Percentiles rank a stretch among this genome's conserved stretches.
These are phyloP conservation scores for Myxozyma melibiosi DNA, from an alignment of 805 yeast species.

Conservation along the genomic window DNA sequence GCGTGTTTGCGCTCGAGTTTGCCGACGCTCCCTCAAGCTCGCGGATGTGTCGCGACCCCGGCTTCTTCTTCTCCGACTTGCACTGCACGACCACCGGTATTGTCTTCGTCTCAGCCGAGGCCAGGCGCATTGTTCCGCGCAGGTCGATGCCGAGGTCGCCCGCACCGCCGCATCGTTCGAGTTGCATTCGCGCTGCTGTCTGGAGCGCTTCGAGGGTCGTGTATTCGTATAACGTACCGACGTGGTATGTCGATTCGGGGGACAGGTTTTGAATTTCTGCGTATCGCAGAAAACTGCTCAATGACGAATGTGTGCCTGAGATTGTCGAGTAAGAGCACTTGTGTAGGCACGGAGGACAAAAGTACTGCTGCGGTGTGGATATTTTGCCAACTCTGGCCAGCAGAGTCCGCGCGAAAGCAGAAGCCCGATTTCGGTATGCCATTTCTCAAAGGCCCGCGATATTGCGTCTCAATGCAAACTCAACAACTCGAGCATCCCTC, in stretches of 20 bases:
- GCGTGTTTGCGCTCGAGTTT: conserved; percentile 8
- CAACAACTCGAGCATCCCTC: too few relatives aligned
- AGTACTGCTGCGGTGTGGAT: too few relatives aligned
- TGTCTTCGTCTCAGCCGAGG: background rate
- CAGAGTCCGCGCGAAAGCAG: too few relatives aligned
- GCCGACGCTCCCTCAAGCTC: conserved; percentile 34
- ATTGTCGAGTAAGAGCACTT: background rate
- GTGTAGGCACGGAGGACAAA: background rate
- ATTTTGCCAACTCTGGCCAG: too few relatives aligned
- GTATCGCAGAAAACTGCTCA: conserved; percentile 19
- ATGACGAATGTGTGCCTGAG: conserved; percentile 12
- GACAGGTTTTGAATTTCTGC: conserved; percentile 13
- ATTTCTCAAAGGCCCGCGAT: too few relatives aligned
- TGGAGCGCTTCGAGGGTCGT: conserved; percentile 28
- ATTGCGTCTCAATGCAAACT: too few relatives aligned
- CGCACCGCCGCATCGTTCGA: conserved; percentile 35
- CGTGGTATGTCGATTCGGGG: conserved; percentile 25
- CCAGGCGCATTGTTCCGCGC: conserved; percentile 25
- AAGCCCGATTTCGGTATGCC: too few relatives aligned
- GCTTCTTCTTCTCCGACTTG: conserved; percentile 43
- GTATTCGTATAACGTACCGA: conserved; percentile 37
- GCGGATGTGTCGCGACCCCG: conserved; percentile 49
- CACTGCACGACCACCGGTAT: conserved; percentile 36
- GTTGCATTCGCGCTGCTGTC: conserved; percentile 13
- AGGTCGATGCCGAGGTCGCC: conserved; percentile 37